A percentile compares a stretch with the other conserved stretches of the same genome.
These are phyloP conservation scores for Alternaria hordeiaustralica DNA, from an alignment of 2,329 filamentous ascomycete genomes.

Conservation along the genomic window DNA sequence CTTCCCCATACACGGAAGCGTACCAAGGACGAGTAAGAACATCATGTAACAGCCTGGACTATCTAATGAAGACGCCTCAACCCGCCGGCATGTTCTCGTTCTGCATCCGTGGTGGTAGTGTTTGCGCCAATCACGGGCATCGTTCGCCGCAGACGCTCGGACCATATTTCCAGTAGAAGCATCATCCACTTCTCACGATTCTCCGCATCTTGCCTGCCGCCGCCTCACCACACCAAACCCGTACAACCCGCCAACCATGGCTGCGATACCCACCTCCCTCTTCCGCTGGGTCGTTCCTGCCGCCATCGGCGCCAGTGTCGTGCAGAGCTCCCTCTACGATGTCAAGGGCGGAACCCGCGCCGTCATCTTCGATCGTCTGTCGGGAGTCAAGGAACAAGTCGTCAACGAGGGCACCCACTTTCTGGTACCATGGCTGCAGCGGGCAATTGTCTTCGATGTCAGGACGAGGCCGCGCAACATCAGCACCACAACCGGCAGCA, in stretches of 20 bases:
- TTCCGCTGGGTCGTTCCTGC: slow-evolving; percentile 71
- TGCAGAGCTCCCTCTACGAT: slow-evolving; percentile 89
- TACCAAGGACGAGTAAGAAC: background rate
- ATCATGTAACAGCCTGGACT: background rate
- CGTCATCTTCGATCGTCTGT: slow-evolving; percentile 95
- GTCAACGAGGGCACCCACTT: slow-evolving; percentile 98
- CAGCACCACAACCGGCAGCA: slow-evolving; percentile 94
- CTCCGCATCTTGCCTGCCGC: slow-evolving; percentile 19
- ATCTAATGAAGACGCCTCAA: background rate
- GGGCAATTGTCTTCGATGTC: slow-evolving; percentile 94
- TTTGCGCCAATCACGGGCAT: slow-evolving; percentile 21
- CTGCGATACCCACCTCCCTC: slow-evolving; percentile 42
- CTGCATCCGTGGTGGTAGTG: background rate
- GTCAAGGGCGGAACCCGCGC: slow-evolving; percentile 93
- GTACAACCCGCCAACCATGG: slow-evolving; percentile 41
- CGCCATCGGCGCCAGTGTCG: slow-evolving; percentile 69
- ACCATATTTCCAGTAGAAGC: slow-evolving; percentile 8
- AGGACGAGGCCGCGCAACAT: slow-evolving; percentile 97
- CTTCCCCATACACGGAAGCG: background rate
- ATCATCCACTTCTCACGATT: slow-evolving; percentile 20
- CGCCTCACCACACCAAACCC: slow-evolving; percentile 25
- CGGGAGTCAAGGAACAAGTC: slow-evolving; percentile 90
- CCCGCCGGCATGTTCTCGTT: background rate
- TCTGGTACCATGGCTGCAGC: slow-evolving; percentile 93
- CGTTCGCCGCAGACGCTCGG: slow-evolving; percentile 20